These are phyloP conservation scores for Tricholoma furcatifolium DNA, from an alignment of 768 basidiomycete genomes.

Conservation along the genomic window DNA sequence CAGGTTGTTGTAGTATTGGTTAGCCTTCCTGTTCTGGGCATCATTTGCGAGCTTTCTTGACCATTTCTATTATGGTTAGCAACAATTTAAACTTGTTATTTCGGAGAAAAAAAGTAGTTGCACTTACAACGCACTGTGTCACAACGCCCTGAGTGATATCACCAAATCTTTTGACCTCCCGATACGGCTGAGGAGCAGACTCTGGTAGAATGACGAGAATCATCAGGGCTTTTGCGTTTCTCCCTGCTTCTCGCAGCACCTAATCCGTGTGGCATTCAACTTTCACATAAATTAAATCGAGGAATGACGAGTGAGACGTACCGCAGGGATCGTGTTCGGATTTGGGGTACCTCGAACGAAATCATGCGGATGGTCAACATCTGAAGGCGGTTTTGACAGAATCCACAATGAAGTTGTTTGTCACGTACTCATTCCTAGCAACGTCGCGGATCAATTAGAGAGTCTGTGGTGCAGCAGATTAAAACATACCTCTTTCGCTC, in stretches of 20 bases:
- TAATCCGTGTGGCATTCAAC: background rate
- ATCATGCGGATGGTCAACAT: constrained; percentile 4
- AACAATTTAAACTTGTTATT: background rate
- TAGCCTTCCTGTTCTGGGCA: constrained; percentile 12
- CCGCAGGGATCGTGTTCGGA: constrained; percentile 2
- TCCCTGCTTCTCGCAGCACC: constrained; percentile 11
- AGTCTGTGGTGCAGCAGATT: background rate
- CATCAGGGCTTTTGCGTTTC: constrained; percentile 14
- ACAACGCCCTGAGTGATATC: constrained; percentile 53
- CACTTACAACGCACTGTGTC: constrained; percentile 62
- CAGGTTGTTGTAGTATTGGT: constrained; percentile 64
- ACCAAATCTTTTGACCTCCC: constrained; percentile 28
- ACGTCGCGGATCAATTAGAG: background rate
- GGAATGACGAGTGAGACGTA: constrained; percentile 4
- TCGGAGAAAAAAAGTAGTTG: background rate
- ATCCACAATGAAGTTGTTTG: background rate
- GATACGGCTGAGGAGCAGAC: constrained; percentile 25
- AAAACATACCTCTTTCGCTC: constrained; percentile 22
- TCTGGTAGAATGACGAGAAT: constrained; percentile 31
- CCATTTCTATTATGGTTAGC: constrained; percentile 22
- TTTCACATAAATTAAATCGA: background rate
- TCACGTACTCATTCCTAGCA: constrained; percentile 19
- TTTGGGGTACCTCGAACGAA: constrained; percentile 5
- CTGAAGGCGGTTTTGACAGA: background rate
- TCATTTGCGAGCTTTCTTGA: constrained; percentile 21